Conservation (phyloP, 495 filamentous ascomycete species). For the Beverwykella pulmonaria region DNA sequence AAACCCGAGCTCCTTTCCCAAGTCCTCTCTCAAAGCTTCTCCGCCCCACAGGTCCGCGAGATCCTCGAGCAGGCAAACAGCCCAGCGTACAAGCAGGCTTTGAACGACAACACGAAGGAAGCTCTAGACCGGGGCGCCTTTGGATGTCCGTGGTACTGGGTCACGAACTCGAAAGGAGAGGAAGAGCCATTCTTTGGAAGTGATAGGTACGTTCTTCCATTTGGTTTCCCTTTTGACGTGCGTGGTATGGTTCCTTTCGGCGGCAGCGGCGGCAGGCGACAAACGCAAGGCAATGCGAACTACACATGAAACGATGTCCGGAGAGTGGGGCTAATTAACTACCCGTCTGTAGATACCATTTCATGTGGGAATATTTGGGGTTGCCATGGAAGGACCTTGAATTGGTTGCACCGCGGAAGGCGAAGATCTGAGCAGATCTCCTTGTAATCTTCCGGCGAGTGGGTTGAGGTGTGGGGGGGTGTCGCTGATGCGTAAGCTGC, state of each 20-base stretch:
- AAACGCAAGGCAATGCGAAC: slow-evolving; percentile 7
- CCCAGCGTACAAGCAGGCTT: slow-evolving; percentile 59
- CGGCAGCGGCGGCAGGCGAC: neutral
- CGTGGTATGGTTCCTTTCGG: slow-evolving; percentile 4
- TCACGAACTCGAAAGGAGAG: slow-evolving; percentile 58
- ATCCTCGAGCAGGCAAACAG: slow-evolving; percentile 56
- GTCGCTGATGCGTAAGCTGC: neutral
- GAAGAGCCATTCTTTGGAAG: slow-evolving; percentile 77
- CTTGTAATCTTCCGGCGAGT: neutral
- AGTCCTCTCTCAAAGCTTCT: slow-evolving; percentile 47
- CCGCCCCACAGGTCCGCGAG: slow-evolving; percentile 48
- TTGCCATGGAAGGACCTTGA: slow-evolving; percentile 39
- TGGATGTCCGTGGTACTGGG: slow-evolving; percentile 76
- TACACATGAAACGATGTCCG: slow-evolving; percentile 4
- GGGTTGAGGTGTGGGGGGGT: neutral
- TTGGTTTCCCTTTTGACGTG: neutral
- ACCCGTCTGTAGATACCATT: slow-evolving; percentile 33
- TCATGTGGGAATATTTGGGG: slow-evolving; percentile 45
- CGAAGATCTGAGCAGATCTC: slow-evolving; percentile 33
- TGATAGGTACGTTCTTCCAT: slow-evolving; percentile 57
- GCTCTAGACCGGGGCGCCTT: slow-evolving; percentile 68
- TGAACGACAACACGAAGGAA: slow-evolving; percentile 61
- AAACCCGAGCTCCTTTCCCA: slow-evolving; percentile 49
- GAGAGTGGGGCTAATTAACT: slow-evolving; percentile 5
- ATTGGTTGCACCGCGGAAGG: slow-evolving; percentile 18